A percentile compares a stretch with the other conserved stretches of the same genome.
These are phyloP conservation scores for Rhodosorus marinus DNA, from an alignment of 23 red algal species.

Conservation along the genomic window DNA sequence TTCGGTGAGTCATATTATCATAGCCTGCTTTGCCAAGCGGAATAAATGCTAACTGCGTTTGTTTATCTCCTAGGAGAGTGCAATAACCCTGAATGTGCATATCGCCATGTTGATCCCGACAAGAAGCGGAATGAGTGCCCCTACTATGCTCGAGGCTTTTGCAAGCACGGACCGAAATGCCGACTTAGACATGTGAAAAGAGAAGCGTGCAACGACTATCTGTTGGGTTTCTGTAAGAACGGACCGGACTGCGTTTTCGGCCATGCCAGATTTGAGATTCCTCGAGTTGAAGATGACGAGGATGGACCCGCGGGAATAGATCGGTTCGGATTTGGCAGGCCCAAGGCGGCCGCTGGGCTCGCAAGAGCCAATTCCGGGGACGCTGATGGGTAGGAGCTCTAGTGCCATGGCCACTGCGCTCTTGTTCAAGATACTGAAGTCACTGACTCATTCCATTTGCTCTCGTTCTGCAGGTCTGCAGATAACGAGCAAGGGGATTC, in stretches of 20 bases:
- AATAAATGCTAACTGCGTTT: too few species aligned
- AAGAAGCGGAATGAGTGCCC: slow-evolving; percentile 92
- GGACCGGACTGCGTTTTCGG: slow-evolving; percentile 92
- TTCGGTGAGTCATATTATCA: too few species aligned
- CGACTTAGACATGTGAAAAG: slow-evolving; percentile 79
- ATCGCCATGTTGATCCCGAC: slow-evolving; percentile 85
- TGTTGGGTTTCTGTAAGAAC: slow-evolving; percentile 85
- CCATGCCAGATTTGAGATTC: slow-evolving; percentile 91
- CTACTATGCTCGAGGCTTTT: slow-evolving; percentile 93
- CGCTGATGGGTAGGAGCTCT: too few species aligned
- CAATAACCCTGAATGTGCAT: slow-evolving; percentile 84
- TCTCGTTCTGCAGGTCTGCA: too few species aligned
- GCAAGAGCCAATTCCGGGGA: neutral
- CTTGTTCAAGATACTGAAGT: too few species aligned
- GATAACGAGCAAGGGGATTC: too few species aligned
- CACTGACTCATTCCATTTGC: too few species aligned
- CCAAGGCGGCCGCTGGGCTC: neutral
- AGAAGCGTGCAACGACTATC: slow-evolving; percentile 86
- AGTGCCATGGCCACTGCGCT: too few species aligned
- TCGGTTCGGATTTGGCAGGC: slow-evolving; percentile 40
- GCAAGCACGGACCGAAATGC: slow-evolving; percentile 85
- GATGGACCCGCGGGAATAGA: slow-evolving; percentile 47
- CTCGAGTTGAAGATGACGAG: slow-evolving; percentile 56
- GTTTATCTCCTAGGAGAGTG: slow-evolving; percentile 49
- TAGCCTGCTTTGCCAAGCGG: too few species aligned